phyloP scores from a whole-genome alignment of 257 asterid genomes.

The Paraleonurus japonicus region DNA sequence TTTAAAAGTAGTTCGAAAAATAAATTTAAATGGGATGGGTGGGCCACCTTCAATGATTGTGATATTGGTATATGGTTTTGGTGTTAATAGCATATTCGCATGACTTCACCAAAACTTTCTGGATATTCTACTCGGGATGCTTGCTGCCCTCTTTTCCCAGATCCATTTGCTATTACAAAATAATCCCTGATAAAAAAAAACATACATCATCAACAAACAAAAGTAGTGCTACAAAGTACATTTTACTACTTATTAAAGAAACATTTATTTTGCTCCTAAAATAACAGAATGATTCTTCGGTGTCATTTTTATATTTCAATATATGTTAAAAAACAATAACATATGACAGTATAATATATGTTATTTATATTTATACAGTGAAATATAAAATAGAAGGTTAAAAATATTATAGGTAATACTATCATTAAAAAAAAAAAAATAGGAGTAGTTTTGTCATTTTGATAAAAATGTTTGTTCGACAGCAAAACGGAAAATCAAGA shows the following conservation, averaged over 20 bases:
- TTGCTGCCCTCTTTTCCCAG: background rate
- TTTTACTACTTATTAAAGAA: too few species aligned
- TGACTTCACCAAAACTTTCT: constrained; percentile 22
- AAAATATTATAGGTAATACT: too few species aligned
- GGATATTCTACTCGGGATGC: constrained; percentile 55
- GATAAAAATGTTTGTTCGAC: background rate
- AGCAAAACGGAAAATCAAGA: background rate
- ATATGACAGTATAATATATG: too few species aligned
- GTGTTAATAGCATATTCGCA: constrained; percentile 52
- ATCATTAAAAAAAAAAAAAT: too few species aligned
- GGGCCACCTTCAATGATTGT: constrained; percentile 15
- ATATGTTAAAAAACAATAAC: too few species aligned
- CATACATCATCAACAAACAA: too few species aligned
- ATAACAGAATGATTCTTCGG: too few species aligned
- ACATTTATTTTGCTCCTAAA: too few species aligned
- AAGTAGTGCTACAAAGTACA: too few species aligned
- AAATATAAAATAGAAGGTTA: too few species aligned
- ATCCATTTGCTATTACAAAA: background rate
- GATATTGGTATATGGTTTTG: constrained; percentile 24
- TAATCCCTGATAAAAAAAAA: background rate
- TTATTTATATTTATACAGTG: too few species aligned
- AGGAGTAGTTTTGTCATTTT: constrained; percentile 33
- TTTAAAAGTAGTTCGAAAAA: background rate
- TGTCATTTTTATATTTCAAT: too few species aligned
- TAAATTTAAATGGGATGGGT: background rate